A percentile compares a stretch with the other conserved stretches of the same genome.
Conservation (phyloP, 2,329 filamentous ascomycete species). For the Rachicladosporium sp. region DNA sequence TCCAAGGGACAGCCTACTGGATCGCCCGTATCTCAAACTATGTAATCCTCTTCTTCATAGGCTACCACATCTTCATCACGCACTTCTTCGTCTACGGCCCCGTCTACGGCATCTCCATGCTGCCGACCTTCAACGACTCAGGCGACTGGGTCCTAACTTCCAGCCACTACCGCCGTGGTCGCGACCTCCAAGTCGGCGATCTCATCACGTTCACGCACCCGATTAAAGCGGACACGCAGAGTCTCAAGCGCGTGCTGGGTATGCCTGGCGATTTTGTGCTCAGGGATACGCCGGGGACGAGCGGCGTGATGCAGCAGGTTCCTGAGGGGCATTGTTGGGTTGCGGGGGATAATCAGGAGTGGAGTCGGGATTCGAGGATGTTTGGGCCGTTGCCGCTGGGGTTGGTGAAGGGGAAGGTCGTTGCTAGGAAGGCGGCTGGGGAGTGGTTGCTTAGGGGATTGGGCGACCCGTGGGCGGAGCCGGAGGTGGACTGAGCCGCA, state of each 20-base stretch:
- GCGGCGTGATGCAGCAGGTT: slow-evolving; percentile 51
- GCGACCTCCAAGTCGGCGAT: slow-evolving; percentile 63
- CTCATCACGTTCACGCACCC: slow-evolving; percentile 70
- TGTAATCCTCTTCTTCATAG: slow-evolving; percentile 6
- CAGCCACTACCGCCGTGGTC: slow-evolving; percentile 56
- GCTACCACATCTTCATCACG: slow-evolving; percentile 23
- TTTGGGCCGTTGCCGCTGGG: slow-evolving; percentile 81
- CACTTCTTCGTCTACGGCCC: slow-evolving; percentile 51
- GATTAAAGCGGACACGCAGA: slow-evolving; percentile 37
- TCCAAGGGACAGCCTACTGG: background rate
- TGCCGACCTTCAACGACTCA: slow-evolving; percentile 61
- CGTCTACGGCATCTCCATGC: slow-evolving; percentile 70
- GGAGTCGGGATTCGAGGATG: slow-evolving; percentile 72
- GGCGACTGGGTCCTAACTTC: slow-evolving; percentile 60
- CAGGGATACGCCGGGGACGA: slow-evolving; percentile 44
- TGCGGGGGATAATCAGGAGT: slow-evolving; percentile 73
- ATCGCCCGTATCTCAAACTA: background rate
- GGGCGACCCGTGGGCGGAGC: too few species aligned
- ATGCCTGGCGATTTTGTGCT: slow-evolving; percentile 57
- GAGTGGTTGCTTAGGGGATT: too few species aligned
- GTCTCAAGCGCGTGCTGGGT: slow-evolving; percentile 61
- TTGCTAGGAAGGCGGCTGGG: slow-evolving; percentile 29
- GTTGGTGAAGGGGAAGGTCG: slow-evolving; percentile 70
- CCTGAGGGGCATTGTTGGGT: slow-evolving; percentile 89
- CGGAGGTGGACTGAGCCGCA: too few species aligned